A percentile compares a stretch with the other conserved stretches of the same genome.
These are phyloP conservation scores for Stagonosporopsis chrysanthemi DNA, from an alignment of 2,329 filamentous ascomycete genomes.

Conservation along the genomic window DNA sequence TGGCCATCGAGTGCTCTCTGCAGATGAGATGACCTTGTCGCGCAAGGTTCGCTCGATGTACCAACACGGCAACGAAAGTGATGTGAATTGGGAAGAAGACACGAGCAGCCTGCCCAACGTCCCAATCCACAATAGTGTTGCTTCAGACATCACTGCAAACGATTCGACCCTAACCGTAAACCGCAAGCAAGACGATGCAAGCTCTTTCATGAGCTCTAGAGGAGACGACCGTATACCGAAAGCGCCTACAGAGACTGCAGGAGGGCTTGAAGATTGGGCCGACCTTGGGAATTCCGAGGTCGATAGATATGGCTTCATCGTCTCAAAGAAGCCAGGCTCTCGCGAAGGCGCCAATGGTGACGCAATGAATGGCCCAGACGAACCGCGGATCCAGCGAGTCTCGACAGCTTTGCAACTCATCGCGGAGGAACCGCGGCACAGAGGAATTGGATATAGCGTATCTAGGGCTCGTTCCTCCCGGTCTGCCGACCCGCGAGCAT, in stretches of 20 bases:
- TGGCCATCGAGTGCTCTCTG: constrained; percentile 62
- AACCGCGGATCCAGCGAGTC: constrained; percentile 61
- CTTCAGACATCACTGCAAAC: constrained; percentile 32
- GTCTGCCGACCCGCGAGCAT: constrained; percentile 47
- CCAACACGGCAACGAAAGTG: constrained; percentile 65
- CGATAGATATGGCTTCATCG: constrained; percentile 71
- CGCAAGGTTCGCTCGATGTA: constrained; percentile 71
- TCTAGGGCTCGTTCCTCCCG: constrained; percentile 57
- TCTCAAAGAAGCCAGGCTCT: constrained; percentile 51
- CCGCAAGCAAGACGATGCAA: constrained; percentile 34
- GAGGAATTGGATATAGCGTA: constrained; percentile 58
- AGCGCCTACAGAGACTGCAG: constrained; percentile 65
- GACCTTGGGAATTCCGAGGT: constrained; percentile 66
- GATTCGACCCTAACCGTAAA: constrained; percentile 38
- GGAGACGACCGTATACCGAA: constrained; percentile 50
- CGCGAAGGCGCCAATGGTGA: constrained; percentile 36
- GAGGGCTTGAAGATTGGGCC: constrained; percentile 71
- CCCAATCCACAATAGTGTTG: constrained; percentile 35
- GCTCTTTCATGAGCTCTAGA: constrained; percentile 41
- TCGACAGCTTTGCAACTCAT: constrained; percentile 66
- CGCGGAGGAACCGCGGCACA: constrained; percentile 63
- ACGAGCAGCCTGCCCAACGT: constrained; percentile 25
- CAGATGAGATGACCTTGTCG: constrained; percentile 69
- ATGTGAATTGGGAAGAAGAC: constrained; percentile 53
- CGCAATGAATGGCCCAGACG: constrained; percentile 41